Percentiles rank a stretch among this genome's conserved stretches.
phyloP scores from a whole-genome alignment of 441 rosid species.

The Mallotus repandus region DNA sequence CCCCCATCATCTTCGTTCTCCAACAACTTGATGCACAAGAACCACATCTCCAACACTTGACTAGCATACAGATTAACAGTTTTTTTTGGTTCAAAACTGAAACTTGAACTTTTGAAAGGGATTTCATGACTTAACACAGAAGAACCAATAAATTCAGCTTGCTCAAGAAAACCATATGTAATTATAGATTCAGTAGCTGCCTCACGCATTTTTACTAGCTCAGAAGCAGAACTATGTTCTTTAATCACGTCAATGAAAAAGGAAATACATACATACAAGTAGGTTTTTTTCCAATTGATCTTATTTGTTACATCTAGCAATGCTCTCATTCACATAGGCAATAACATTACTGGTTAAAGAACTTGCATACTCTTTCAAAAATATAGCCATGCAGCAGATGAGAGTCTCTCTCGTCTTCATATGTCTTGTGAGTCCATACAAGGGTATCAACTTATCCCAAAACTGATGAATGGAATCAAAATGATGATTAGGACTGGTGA shows the following conservation, averaged over 20 bases:
- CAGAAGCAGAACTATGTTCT: slow-evolving; percentile 72
- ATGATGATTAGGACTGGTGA: no score
- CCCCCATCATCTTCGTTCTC: slow-evolving; percentile 96
- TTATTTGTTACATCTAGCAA: no score
- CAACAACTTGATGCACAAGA: slow-evolving; percentile 70
- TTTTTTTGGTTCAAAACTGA: slow-evolving; percentile 35
- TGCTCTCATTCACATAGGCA: slow-evolving; percentile 22
- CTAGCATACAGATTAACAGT: slow-evolving; percentile 45
- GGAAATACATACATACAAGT: slow-evolving; percentile 47
- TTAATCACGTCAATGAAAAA: slow-evolving; percentile 59
- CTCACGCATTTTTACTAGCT: slow-evolving; percentile 74
- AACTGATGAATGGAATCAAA: slow-evolving; percentile 54
- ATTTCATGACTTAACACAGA: slow-evolving; percentile 40
- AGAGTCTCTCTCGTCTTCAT: slow-evolving; percentile 62
- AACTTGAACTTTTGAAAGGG: slow-evolving; percentile 31
- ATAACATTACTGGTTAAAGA: slow-evolving; percentile 38
- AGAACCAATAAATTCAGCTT: slow-evolving; percentile 64
- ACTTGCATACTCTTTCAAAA: slow-evolving; percentile 55
- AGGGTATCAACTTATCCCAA: slow-evolving; percentile 62
- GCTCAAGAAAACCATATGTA: slow-evolving; percentile 86
- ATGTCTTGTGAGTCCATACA: slow-evolving; percentile 59
- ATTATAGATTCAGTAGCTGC: slow-evolving; percentile 84
- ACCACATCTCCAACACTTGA: slow-evolving; percentile 72
- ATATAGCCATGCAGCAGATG: slow-evolving; percentile 84
- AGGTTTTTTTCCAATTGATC: slow-evolving; percentile 30